Percentiles rank a stretch among this genome's conserved stretches.
Conservation (phyloP, 2,329 filamentous ascomycete genomes). For the Nannizziopsis barbatae region DNA sequence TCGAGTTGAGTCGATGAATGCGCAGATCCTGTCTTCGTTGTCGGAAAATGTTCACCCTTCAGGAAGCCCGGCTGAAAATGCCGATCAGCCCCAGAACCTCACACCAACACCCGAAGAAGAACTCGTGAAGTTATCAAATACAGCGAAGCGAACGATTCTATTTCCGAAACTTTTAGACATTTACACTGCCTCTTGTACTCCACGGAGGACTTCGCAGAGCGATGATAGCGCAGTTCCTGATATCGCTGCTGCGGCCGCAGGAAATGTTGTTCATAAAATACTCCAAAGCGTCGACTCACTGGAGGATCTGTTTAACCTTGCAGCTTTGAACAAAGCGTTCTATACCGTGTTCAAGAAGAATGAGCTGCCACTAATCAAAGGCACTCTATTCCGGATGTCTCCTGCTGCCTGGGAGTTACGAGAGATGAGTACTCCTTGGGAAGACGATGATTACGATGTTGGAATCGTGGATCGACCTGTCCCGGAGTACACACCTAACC, state of each 20-base stretch:
- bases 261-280: constrained; percentile 43
- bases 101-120: not conserved
- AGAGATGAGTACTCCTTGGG: constrained; percentile 45
- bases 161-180: constrained; percentile 4
- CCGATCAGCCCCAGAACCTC: not conserved
- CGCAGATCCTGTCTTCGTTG: not conserved
- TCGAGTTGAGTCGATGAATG: constrained; percentile 1
- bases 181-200: constrained; percentile 2
- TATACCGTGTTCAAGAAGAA: constrained; percentile 48
- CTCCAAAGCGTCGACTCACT: constrained; percentile 40
- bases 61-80: not conserved
- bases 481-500: constrained; percentile 43
- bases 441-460: constrained; percentile 31
- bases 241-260: constrained; percentile 37
- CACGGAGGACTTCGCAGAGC: not conserved
- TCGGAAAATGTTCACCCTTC: not conserved
- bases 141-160: not conserved
- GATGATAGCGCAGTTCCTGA: constrained; percentile 14
- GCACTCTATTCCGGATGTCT: constrained; percentile 43
- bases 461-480: constrained; percentile 36
- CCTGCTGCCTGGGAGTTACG: constrained; percentile 50
- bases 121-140: not conserved
- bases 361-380: constrained; percentile 44
- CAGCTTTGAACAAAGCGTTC: constrained; percentile 45
- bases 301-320: constrained; percentile 46